Base-by-base conservation (phyloP, 352 stramenopile species). In the Aphanomyces invadans region DNA sequence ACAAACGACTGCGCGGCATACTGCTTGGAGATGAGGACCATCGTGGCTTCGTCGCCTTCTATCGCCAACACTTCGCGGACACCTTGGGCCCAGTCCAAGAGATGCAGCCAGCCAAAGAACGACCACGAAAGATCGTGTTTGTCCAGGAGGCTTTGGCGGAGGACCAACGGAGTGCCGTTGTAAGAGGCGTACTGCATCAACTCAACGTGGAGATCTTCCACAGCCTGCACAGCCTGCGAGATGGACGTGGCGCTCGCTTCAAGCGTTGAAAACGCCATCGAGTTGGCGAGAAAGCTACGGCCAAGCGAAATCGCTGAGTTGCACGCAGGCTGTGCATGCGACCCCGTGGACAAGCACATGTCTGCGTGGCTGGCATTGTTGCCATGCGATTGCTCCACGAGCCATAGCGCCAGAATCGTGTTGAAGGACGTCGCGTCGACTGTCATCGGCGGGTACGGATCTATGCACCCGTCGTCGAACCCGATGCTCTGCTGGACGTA, bases 31-130 rank as follows among this genome's bases (percentile, higher is more conserved):
- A 57, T 57, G 2, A 57, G 49, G 19, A n/a, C 19, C 15, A 57
- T 1, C 17, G 49, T 36, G 21, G 4, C 15, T 4, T 38, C 49
- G 29, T 57, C 49, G 7, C 49, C 2, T 7, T 57, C 49, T 11
- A 57, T 38, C 4, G 21, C 21, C 21, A 57, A 9, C 7, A 57
- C 49, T 57, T 57, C 49, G 25, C 49, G 49, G 4, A 19, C 4
- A 26, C 49, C 49, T 57, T 57, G 21, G 25, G 36, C 5, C 49
- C 49, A 57, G 29, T 57, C 49, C 19, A 57, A 19, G 11, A 57
- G 21, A 32, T 36, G 19, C 15, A 57, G 21, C 49, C 49, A 57
- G 49, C 49, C 25, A 33, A 38, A 57, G 25, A 57, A 57, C 9
- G 7, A 15, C 21, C 19, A 57, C 11, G 17, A 11, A 28, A 10